Conservation (phyloP, 768 basidiomycete genomes). For the Suillus clintonianus region DNA sequence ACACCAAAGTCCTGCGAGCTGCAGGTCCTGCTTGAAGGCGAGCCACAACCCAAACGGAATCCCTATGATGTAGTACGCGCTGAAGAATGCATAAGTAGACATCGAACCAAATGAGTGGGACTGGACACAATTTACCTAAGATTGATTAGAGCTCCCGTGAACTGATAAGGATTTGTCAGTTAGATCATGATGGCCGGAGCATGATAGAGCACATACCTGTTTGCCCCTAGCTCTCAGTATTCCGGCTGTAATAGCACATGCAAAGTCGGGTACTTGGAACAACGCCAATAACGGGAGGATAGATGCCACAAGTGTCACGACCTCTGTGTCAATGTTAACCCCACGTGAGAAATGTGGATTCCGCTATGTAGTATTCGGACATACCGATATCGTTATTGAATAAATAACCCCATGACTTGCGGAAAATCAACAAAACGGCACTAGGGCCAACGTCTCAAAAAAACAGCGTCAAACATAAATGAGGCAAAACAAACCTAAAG, state of each 20-base stretch:
- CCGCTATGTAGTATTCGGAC: conserved; percentile 5
- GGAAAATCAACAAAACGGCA: conserved; percentile 56
- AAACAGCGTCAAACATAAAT: not conserved
- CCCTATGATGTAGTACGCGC: conserved; percentile 80
- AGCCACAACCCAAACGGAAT: conserved; percentile 83
- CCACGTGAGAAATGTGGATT: not conserved
- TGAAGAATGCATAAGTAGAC: conserved; percentile 20
- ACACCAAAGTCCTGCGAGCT: conserved; percentile 80
- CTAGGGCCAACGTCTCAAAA: conserved; percentile 33
- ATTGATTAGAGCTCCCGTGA: conserved; percentile 79
- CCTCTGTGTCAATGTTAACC: conserved; percentile 14
- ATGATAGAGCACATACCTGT: conserved; percentile 43
- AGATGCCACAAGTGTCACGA: conserved; percentile 45
- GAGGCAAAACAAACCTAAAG: conserved; percentile 48
- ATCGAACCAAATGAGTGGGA: not conserved
- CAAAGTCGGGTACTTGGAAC: conserved; percentile 83
- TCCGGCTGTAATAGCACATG: conserved; percentile 69
- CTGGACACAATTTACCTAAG: conserved; percentile 47
- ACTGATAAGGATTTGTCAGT: conserved; percentile 36
- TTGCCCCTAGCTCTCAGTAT: conserved; percentile 83
- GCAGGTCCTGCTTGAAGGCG: conserved; percentile 60
- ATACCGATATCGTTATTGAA: conserved; percentile 70
- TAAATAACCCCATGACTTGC: conserved; percentile 68
- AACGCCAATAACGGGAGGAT: conserved; percentile 78
- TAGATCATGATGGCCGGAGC: not conserved